A percentile compares a stretch with the other conserved stretches of the same genome.
phyloP scores from a whole-genome alignment of 495 filamentous ascomycete species.

The Hyphodiscus hymeniophilus region DNA sequence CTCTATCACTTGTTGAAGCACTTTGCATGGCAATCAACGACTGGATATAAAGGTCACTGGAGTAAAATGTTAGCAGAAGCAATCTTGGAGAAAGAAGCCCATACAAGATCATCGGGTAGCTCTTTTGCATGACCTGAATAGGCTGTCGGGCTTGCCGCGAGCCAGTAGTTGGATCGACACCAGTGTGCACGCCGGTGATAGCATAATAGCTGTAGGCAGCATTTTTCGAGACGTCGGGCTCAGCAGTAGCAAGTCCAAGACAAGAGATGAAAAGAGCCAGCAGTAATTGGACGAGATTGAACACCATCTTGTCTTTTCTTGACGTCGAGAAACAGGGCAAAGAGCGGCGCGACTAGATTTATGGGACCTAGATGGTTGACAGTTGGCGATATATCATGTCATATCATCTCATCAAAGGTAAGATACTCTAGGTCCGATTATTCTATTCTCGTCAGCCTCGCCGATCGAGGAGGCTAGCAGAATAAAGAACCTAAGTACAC shows the following conservation, averaged over 20 bases:
- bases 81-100: not conserved
- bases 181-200: conserved; percentile 14
- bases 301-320: not conserved
- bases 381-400: no score
- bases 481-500: conserved; percentile 4
- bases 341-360: not conserved
- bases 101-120: conserved; percentile 14
- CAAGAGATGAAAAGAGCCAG: no score
- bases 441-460: not conserved
- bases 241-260: not conserved
- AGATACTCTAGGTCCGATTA: no score
- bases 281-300: no score
- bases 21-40: conserved; percentile 33
- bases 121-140: conserved; percentile 21
- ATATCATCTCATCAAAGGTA: no score
- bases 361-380: no score
- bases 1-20: conserved; percentile 29
- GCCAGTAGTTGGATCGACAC: conserved; percentile 1
- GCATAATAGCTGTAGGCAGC: conserved; percentile 3
- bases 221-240: not conserved
- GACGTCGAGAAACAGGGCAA: not conserved
- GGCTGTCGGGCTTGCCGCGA: conserved; percentile 12
- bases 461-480: not conserved
- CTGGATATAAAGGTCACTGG: conserved; percentile 32
- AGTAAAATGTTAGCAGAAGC: not conserved